Percentiles rank a stretch among this genome's conserved stretches.
These are phyloP conservation scores for Aristolochia californica DNA, from an alignment of 164 flowering plant genomes.

Conservation along the genomic window DNA sequence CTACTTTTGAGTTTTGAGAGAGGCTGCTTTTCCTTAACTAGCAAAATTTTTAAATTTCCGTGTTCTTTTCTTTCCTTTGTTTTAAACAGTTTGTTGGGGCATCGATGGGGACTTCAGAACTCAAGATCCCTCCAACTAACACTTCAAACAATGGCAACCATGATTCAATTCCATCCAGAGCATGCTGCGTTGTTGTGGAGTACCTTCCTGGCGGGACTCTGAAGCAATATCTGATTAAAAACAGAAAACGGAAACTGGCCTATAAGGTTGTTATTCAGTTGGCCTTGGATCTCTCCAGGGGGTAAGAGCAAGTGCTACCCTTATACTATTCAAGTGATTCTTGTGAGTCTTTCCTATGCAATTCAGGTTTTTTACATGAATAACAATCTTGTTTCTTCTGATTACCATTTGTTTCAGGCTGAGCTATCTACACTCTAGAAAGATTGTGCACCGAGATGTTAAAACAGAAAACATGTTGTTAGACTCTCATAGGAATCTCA, in stretches of 20 bases:
- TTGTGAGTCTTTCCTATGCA: no score
- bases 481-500: constrained; percentile 36
- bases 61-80: neutral
- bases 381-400: neutral
- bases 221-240: constrained; percentile 23
- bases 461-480: constrained; percentile 79
- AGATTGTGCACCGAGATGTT: constrained; percentile 85
- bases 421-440: constrained; percentile 71
- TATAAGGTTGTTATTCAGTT: constrained; percentile 17
- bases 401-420: constrained; percentile 30
- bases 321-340: neutral
- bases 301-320: constrained; percentile 7
- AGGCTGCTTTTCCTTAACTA: neutral
- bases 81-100: constrained; percentile 75
- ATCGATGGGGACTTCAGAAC: constrained; percentile 80
- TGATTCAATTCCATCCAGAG: constrained; percentile 46
- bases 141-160: constrained; percentile 15
- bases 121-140: constrained; percentile 48
- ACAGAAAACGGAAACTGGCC: constrained; percentile 15
- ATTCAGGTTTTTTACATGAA: no score
- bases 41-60: neutral
- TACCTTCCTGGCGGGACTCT: constrained; percentile 76
- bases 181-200: constrained; percentile 95
- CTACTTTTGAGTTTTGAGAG: neutral
- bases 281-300: constrained; percentile 22